Percentiles rank a stretch among this genome's conserved stretches.
These are phyloP conservation scores for Aspergillus ellipticus DNA, from an alignment of 495 filamentous ascomycete genomes.

Conservation along the genomic window DNA sequence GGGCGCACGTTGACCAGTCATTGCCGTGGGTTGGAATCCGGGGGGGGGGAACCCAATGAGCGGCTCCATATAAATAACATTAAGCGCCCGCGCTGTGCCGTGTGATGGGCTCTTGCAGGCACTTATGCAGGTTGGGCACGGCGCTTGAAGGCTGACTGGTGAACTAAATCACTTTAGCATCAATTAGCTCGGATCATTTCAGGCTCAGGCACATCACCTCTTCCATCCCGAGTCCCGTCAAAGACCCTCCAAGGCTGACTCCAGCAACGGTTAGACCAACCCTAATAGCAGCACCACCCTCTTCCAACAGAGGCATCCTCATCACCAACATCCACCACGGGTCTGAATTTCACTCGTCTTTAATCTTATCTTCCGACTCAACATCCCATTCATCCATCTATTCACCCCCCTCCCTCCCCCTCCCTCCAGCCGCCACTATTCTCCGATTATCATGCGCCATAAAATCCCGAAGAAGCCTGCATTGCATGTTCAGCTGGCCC, in stretches of 20 bases:
- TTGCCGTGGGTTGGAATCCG: constrained; percentile 3
- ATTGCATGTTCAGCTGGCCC: background rate
- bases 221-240: background rate
- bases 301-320: background rate
- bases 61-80: constrained; percentile 17
- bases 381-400: background rate
- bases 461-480: constrained; percentile 1
- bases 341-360: background rate
- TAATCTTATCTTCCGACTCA: background rate
- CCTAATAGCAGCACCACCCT: background rate
- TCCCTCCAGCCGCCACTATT: background rate
- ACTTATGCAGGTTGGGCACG: constrained; percentile 23
- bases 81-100: constrained; percentile 35
- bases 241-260: background rate
- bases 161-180: background rate
- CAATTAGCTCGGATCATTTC: background rate
- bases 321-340: background rate
- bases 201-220: background rate
- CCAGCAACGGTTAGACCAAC: background rate
- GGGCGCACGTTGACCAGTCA: background rate
- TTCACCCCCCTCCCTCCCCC: background rate
- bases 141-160: background rate
- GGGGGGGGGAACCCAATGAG: constrained; percentile 17
- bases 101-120: constrained; percentile 7
- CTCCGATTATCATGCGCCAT: background rate